Evolutionary conservation across 768 basidiomycete species (phyloP), one percentile per base, ranked within the genome.

Genomic region (Gymnopilus dilepis): DNA sequence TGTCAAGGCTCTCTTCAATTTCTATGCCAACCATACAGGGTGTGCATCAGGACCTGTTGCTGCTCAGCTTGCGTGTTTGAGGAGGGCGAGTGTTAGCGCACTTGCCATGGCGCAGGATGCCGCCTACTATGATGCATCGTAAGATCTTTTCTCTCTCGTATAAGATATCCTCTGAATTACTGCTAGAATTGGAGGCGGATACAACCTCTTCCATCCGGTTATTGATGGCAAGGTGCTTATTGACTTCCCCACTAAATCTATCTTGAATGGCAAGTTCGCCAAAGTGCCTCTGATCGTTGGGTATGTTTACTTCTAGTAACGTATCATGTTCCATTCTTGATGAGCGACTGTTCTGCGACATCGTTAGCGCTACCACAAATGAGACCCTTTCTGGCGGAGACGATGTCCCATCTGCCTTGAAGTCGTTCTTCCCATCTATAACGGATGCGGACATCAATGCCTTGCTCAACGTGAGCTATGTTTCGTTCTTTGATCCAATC

Each of bases 281-380:
- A 70, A 75, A n/a, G 82, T 88, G 3, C 82, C 86, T 5, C 67
- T 88, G 3, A 82, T 91, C 31, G 81, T 86, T 31, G 86, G 86
- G 87, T 87, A 66, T 19, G 78, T 70, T 19, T 2, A 5, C 22
- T 26, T 47, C 1, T 24, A 1, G 9, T 13, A 4, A 42, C n/a
- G n/a, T 15, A 37, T 3, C 34, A 22, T 47, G 13, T 26, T 24
- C 4, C 9, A 37, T 22, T 12, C 24, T n/a, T 13, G 37, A 22
- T 43, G 34, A 19, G 6, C 6, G 30, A 37, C 41, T n/a, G 21
- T 50, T 53, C 28, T 19, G 12, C 56, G 2, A 9, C n/a, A n/a
- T n/a, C n/a, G n/a, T 33, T 56, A 78, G 87, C 2, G 75, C 86
- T 0, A 86, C 85, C 2, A 83, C 85, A 6, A 87, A 90, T 52